A percentile compares a stretch with the other conserved stretches of the same genome.
Conservation (phyloP, 768 basidiomycete species). For the Tulasnella sp. region DNA sequence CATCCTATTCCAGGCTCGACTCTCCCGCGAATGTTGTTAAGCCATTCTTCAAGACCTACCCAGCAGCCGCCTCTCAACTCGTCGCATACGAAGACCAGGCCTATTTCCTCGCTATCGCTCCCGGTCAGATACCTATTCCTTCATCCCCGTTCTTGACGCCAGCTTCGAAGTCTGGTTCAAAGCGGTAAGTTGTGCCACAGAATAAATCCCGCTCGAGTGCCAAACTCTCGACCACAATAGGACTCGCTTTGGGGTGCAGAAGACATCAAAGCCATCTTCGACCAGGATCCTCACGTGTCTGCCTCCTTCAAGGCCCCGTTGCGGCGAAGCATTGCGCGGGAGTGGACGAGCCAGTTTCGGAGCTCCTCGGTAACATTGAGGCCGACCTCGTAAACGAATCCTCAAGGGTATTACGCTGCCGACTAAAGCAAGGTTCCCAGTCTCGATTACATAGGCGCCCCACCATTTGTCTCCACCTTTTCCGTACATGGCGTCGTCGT, state of each 20-base stretch:
- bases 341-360: conserved; percentile 92
- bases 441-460: conserved; percentile 73
- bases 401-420: conserved; percentile 67
- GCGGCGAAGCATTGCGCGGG: conserved; percentile 78
- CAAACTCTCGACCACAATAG: conserved; percentile 34
- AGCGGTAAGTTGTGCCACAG: conserved; percentile 52
- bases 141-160: conserved; percentile 91
- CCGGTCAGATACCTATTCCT: conserved; percentile 98
- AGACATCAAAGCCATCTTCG: conserved; percentile 97
- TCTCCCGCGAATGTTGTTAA: no score
- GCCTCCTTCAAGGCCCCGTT: conserved; percentile 94
- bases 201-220: background rate
- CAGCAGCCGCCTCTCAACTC: conserved; percentile 73
- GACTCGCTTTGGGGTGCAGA: conserved; percentile 97
- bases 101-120: conserved; percentile 90
- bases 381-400: conserved; percentile 62
- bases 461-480: conserved; percentile 28
- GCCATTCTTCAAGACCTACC: conserved; percentile 65
- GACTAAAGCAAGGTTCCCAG: conserved; percentile 71
- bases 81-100: conserved; percentile 88
- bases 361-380: no score
- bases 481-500: conserved; percentile 37
- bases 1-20: conserved; percentile 76
- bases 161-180: conserved; percentile 99
- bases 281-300: conserved; percentile 95